Evolutionary conservation across 2,329 filamentous ascomycete species (phyloP).

Genomic region (Diplodia corticola): DNA sequence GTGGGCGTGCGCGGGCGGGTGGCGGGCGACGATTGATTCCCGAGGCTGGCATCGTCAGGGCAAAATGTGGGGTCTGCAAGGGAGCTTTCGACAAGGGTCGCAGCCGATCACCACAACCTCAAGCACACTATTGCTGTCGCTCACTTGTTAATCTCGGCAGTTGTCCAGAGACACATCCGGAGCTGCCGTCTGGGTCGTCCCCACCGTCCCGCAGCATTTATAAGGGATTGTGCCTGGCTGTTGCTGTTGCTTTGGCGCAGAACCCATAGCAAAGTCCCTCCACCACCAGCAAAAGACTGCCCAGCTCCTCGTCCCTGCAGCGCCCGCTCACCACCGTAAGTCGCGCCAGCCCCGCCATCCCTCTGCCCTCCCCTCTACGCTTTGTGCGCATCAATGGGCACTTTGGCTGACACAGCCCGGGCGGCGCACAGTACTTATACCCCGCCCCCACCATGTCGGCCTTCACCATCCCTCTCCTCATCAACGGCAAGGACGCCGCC

Average conservation of each 20-base stretch:
- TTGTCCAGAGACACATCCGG: neutral
- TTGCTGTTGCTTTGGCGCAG: neutral
- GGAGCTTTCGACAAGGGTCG: neutral
- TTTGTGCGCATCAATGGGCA: neutral
- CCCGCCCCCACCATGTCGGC: slow-evolving; percentile 8
- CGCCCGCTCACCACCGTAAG: neutral
- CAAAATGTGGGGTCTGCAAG: neutral
- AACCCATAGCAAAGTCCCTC: neutral
- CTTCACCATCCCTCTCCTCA: slow-evolving; percentile 48
- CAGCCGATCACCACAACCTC: neutral
- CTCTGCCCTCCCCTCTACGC: neutral
- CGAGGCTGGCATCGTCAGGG: neutral
- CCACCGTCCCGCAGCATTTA: neutral
- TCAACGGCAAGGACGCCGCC: slow-evolving; percentile 50
- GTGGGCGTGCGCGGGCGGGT: slow-evolving; percentile 7
- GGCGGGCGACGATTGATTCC: neutral
- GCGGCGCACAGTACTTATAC: neutral
- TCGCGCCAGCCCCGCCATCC: neutral
- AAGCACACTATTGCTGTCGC: neutral
- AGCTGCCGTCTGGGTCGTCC: neutral
- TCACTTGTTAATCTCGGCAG: slow-evolving; percentile 9
- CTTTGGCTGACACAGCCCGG: neutral
- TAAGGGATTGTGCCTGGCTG: neutral
- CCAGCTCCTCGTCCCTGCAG: neutral
- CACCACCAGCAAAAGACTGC: neutral